Evolutionary conservation across 1,139 yeast species (phyloP).

Genomic region (Geotrichum armillariae): DNA sequence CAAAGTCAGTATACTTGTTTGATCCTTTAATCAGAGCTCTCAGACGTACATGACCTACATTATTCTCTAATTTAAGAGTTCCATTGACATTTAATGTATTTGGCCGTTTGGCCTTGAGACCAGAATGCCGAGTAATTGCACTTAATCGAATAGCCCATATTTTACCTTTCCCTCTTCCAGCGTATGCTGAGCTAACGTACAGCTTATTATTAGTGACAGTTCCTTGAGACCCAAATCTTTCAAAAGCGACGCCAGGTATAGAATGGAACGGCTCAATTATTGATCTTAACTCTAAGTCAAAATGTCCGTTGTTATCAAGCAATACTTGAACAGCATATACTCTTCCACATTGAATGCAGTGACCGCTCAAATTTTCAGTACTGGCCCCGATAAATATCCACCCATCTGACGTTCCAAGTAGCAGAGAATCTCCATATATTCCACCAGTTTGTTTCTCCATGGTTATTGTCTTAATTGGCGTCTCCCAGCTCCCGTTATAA

Average conservation of each 20-base stretch:
- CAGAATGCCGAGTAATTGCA: conserved; percentile 16
- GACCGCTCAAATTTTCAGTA: conserved; percentile 21
- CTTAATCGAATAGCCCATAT: conserved; percentile 44
- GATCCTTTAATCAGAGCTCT: conserved; percentile 14
- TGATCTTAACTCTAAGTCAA: neutral
- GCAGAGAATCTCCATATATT: conserved; percentile 34
- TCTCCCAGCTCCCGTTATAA: conserved; percentile 20
- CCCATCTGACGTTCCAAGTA: conserved; percentile 28
- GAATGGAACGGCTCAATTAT: neutral
- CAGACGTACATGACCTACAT: conserved; percentile 36
- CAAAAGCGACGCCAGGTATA: conserved; percentile 20
- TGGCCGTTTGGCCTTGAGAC: neutral
- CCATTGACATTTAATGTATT: too few relatives aligned
- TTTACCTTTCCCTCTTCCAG: conserved; percentile 44
- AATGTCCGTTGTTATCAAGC: conserved; percentile 22
- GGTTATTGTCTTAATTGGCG: neutral
- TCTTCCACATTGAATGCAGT: conserved; percentile 42
- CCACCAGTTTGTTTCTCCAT: conserved; percentile 22
- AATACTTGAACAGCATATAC: conserved; percentile 41
- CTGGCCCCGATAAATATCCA: conserved; percentile 34
- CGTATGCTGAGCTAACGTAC: conserved; percentile 45
- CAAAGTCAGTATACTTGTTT: conserved; percentile 41
- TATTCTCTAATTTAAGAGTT: too few relatives aligned
- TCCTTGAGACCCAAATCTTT: conserved; percentile 41
- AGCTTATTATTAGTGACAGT: conserved; percentile 31